phyloP scores from a whole-genome alignment of 192 early-diverging fungal genomes.

The Haplosporangium gracile region DNA sequence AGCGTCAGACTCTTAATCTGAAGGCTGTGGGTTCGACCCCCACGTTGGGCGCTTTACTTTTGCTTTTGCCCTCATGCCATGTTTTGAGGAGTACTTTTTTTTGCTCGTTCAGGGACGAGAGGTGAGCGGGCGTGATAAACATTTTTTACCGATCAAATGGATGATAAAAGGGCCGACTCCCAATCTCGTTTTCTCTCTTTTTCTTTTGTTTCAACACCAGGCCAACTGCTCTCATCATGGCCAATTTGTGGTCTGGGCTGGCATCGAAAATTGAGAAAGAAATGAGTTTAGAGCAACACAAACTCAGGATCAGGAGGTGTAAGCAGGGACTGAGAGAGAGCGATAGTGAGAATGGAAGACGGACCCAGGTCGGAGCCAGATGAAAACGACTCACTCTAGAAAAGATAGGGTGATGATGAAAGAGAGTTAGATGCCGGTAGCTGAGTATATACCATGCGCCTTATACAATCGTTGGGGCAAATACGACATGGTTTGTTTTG shows the following conservation, averaged over 20 bases:
- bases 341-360: not conserved
- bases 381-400: not conserved
- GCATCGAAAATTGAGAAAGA: not conserved
- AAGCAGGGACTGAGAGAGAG: constrained; percentile 6
- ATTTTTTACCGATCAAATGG: not conserved
- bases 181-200: not conserved
- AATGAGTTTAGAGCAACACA: not conserved
- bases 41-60: constrained; percentile 71
- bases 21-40: constrained; percentile 91
- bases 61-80: not conserved
- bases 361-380: not conserved
- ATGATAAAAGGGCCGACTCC: not conserved
- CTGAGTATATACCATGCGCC: no score
- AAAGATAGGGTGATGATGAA: not conserved
- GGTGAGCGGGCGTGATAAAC: not conserved
- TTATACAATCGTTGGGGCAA: not conserved
- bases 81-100: not conserved
- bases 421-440: not conserved
- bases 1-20: constrained; percentile 92
- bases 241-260: not conserved
- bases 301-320: not conserved
- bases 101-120: not conserved
- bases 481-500: no score
- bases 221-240: not conserved
- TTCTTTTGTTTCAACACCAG: not conserved